Percentiles rank a stretch among this genome's conserved stretches.
These are phyloP conservation scores for Flaveria robusta DNA, from an alignment of 129 eudicot species.

Conservation along the genomic window DNA sequence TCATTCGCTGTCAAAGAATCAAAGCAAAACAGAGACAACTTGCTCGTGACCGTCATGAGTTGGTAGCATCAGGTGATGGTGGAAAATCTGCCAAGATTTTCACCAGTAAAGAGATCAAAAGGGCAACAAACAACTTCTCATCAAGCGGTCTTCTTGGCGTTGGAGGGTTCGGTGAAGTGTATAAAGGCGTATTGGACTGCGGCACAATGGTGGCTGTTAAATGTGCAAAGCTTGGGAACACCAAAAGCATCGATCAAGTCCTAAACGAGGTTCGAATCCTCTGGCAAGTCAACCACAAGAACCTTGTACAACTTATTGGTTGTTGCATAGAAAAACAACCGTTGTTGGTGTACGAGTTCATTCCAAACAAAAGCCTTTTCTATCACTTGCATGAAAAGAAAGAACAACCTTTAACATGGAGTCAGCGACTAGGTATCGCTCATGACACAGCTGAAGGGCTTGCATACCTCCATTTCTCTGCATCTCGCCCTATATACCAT, in stretches of 20 bases:
- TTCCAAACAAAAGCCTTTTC: slow-evolving; percentile 59
- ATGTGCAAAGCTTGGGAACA: slow-evolving; percentile 67
- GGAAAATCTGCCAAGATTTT: slow-evolving; percentile 65
- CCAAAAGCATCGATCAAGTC: slow-evolving; percentile 64
- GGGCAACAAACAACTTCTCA: slow-evolving; percentile 57
- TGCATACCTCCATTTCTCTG: slow-evolving; percentile 62
- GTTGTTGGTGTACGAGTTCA: slow-evolving; percentile 58
- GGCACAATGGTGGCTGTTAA: slow-evolving; percentile 66
- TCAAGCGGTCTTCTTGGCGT: slow-evolving; percentile 59
- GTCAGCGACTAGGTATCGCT: slow-evolving; percentile 46
- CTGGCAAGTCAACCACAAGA: slow-evolving; percentile 76
- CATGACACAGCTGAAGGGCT: slow-evolving; percentile 60
- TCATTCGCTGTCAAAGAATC: slow-evolving; percentile 20
- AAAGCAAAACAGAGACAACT: slow-evolving; percentile 41
- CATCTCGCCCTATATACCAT: slow-evolving; percentile 57
- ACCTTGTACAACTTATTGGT: slow-evolving; percentile 64
- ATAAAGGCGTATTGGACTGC: slow-evolving; percentile 62
- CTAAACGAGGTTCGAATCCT: slow-evolving; percentile 75
- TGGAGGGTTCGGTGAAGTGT: slow-evolving; percentile 84
- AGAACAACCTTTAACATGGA: slow-evolving; percentile 44
- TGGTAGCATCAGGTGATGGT: slow-evolving; percentile 50
- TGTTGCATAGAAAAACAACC: slow-evolving; percentile 78
- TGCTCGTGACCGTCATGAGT: slow-evolving; percentile 57
- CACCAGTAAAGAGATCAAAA: slow-evolving; percentile 57
- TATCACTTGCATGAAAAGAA: slow-evolving; percentile 49